These are phyloP conservation scores for Cladorrhinum samala DNA, from an alignment of 495 filamentous ascomycete genomes.

Conservation along the genomic window DNA sequence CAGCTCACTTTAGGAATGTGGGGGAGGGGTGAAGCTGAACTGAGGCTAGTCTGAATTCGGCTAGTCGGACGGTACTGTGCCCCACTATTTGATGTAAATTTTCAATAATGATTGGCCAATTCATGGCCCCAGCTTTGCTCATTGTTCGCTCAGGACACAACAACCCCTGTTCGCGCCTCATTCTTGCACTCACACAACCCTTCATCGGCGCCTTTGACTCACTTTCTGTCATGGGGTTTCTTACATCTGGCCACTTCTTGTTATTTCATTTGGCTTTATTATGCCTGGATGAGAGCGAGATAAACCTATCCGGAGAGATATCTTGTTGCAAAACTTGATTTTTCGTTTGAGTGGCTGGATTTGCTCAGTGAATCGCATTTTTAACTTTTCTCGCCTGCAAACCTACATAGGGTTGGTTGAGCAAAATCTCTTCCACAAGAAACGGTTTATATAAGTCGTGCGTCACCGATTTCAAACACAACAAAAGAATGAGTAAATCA, in stretches of 20 bases:
- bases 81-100: not conserved
- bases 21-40: constrained; percentile 4
- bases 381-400: too few species aligned
- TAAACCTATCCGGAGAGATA: not conserved
- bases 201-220: too few species aligned
- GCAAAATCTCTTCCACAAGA: too few species aligned
- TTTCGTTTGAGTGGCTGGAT: not conserved
- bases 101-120: constrained; percentile 13
- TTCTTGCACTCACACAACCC: too few species aligned
- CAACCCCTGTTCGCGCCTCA: not conserved
- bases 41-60: not conserved
- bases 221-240: not conserved
- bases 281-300: constrained; percentile 9
- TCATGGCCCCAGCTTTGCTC: constrained; percentile 6
- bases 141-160: not conserved
- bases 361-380: too few species aligned
- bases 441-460: too few species aligned
- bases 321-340: not conserved
- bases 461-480: not conserved
- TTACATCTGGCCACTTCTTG: not conserved
- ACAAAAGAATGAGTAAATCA: constrained; percentile 7
- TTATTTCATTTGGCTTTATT: not conserved
- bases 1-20: too few species aligned
- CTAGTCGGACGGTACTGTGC: not conserved
- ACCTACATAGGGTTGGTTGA: too few species aligned